Evolutionary conservation across 208 protist species (phyloP), one percentile per base, ranked within the genome.

Genomic region (Trypanosoma caninum): DNA sequence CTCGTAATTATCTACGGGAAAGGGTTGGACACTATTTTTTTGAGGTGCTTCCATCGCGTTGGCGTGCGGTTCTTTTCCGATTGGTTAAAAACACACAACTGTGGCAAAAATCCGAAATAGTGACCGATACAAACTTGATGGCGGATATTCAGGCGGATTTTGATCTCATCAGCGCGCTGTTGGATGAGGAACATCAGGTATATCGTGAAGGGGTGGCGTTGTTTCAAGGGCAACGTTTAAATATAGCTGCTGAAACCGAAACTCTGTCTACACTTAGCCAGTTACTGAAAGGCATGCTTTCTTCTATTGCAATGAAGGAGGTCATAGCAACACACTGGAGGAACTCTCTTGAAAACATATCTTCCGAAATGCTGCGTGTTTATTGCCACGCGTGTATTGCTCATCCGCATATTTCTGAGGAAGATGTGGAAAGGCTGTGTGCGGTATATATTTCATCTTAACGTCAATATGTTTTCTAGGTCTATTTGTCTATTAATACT

Each of bases 341-440:
- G 27, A 41, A 40, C 4, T 18, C 51, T 1, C 18, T 56, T 1
- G 3, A 41, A 8, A 61, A 54, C 27, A 72, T 87, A 38, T 25
- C 74, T 2, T 20, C 80, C 1, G 76, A 87, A 64, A 84, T 76
- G 5, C 33, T 91, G 25, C 80, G 84, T 1, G 72, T 87, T 33
- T 91, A 91, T 58, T 75, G 59, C 22, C 78, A 91, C 33, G 63
- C 64, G 2, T 63, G 84, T 31, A 45, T 90, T 33, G 57, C 66
- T 11, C 63, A 76, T 50, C 31, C 72, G 20, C 51, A 69, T 6
- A 55, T 88, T 1, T 55, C 52, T 9, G 35, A 27, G 11, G 50
- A 47, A 0, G 60, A 79, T 20, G 69, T 80, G 38, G 47, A 65
- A 16, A 61, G 74, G 40, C 45, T 84, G 10, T 37, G 46, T 0